Base-by-base conservation (phyloP, 1,139 yeast genomes). In the Magnusiomyces sp. region DNA sequence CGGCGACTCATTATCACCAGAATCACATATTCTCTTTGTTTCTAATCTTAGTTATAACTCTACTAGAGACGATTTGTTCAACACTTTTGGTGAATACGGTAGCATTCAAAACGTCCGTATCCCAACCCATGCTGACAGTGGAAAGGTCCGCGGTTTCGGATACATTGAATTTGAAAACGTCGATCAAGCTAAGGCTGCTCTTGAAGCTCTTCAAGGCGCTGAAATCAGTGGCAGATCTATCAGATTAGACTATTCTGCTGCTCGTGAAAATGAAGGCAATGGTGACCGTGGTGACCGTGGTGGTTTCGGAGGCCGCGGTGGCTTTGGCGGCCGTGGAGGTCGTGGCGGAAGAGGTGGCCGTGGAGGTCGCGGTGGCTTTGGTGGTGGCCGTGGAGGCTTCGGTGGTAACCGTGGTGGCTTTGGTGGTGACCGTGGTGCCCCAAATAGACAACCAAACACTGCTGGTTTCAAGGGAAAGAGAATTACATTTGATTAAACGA, bases 71-170 rank as follows among this genome's bases (percentile, higher is more conserved):
- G 73, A 71, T 56, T 74, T 92, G 60, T 83, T 76, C 70, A 79
- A 77, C 60, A 68, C 80, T 44, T 92, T 92, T 65, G 80, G 84
- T 60, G 79, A 77, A 64, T 76, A 78, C 70, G 97, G 97, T 67
- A 76, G 75, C 58, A 86, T 92, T 55, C 72, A 88, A 53, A 85
- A 95, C 55, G 90, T 90, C 63, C 83, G 98, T 76, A 75, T 92
- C 62, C 98, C 98, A 70, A 90, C 97, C 47, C 95, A 90, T 73
- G 97, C 96, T 66, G 97, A 90, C 71, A 89, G 97, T 59, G 95
- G 89, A 70, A 97, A 90, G 74, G 95, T 95, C 70, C 92, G 92
- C 80, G 98, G 98, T 60, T 92, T 92, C 74, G 98, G 97, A 59
- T 92, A 92, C 72, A 95, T 92, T 54, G 97, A 92, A 75, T 90